Base-by-base conservation (phyloP, 345 rosid species). In the Mercurialis annua region DNA sequence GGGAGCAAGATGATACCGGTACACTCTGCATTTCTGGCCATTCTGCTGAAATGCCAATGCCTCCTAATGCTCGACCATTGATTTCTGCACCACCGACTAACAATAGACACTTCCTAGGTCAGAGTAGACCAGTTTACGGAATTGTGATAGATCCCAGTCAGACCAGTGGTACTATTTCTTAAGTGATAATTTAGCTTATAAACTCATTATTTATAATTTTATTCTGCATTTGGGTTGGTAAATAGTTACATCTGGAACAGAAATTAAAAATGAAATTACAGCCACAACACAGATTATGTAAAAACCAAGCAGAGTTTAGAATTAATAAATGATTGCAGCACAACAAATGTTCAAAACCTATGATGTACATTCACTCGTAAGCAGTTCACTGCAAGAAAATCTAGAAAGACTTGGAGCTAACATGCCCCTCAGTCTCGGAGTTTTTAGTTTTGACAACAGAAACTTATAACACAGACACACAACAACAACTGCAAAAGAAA, bases 1-100 rank as follows among this genome's bases (percentile, higher is more conserved):
- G 95, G 95, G 82, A 83, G 66, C 92, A 91, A 78, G 97, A 94
- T 58, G 96, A 87, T 46, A 67, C 88, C 2, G 96, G 99, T n/a
- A 64, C 87, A 44, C 89, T 91, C 71, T 86, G 95, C 84, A 87
- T 87, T 60, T 85, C 95, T 17, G 88, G 95, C 30, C 92, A 89
- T 73, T 89, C 96, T 4, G 27, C 80, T 1, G 97, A 94, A 73
- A 89, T 77, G 67, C 82, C 90, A 6, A 36, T 89, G 14, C 97
- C 97, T 55, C 73, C 69, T 10, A 64, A 76, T 64, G 83, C 66
- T 44, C 78, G 62, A 36, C 73, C 80, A 0, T 49, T 65, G 62
- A 56, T 62, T 30, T 66, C 80, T 67, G 64, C 78, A 1, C 72
- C 81, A 6, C 70, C 80, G 9, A 16, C 77, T 66, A 20, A 76